Conservation (phyloP, 2,329 filamentous ascomycete genomes). For the Lachnellula hyalina region DNA sequence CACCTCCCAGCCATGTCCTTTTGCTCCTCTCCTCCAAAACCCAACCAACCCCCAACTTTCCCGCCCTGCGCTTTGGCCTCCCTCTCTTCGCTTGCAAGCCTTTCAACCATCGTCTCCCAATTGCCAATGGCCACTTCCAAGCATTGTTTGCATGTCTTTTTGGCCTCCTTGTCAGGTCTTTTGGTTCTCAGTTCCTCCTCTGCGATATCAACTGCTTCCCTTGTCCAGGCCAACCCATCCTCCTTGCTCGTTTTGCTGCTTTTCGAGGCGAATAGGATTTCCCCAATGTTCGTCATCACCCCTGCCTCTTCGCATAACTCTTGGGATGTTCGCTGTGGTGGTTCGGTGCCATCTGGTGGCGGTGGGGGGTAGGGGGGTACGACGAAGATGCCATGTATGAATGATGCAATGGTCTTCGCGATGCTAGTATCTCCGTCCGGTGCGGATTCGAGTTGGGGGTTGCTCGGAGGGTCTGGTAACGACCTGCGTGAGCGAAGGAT, state of each 20-base stretch:
- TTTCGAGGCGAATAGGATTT: conserved; percentile 76
- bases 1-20: conserved; percentile 28
- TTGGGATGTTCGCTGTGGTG: conserved; percentile 57
- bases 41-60: conserved; percentile 24
- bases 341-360: conserved; percentile 62
- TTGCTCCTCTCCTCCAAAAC: conserved; percentile 18
- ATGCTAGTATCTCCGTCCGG: conserved; percentile 16
- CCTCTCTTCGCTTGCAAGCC: conserved; percentile 42
- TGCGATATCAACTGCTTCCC: conserved; percentile 77
- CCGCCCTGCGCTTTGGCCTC: conserved; percentile 14
- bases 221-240: conserved; percentile 81
- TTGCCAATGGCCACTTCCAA: conserved; percentile 71
- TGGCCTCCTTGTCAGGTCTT: conserved; percentile 32
- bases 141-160: conserved; percentile 68
- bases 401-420: conserved; percentile 24
- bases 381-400: conserved; percentile 32
- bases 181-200: conserved; percentile 57
- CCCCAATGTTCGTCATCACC: conserved; percentile 84
- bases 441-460: conserved; percentile 14
- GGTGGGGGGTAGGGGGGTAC: conserved; percentile 65
- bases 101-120: conserved; percentile 75
- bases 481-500: conserved; percentile 72
- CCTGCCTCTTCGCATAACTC: conserved; percentile 80
- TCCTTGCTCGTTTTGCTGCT: conserved; percentile 41
- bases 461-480: conserved; percentile 37